Base-by-base conservation (phyloP, 192 early-diverging fungal genomes). In the Radiomyces spectabilis region DNA sequence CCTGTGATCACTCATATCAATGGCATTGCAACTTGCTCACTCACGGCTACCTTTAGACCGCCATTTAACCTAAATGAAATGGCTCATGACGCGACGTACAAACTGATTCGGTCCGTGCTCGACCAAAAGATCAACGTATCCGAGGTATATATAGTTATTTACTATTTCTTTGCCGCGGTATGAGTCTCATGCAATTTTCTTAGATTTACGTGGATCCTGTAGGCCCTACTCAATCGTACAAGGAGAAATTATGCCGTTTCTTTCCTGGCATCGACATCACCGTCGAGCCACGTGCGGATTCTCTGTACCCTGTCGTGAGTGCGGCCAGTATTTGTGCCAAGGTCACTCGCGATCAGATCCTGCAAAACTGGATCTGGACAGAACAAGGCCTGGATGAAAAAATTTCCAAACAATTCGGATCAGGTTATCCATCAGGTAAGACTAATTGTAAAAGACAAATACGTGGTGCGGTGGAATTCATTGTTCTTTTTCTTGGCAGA, bases 301-400 rank as follows among this genome's bases (percentile, higher is more conserved):
- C 82, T 15, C 66, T 87, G 43, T 99, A 83, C 66, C 93, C 97
- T 2, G 88, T 94, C 35, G 97, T 99, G 19, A 89, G 88, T 55
- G 95, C 93, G 1, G 97, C 97, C 0, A 89, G 85, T 77, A 95
- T 99, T 33, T 91, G 85, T 63, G 97, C 97, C 22, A 99, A 99
- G 69, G 87, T 89, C 6, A 87, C 85, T 19, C 72, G 87, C n/a
- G 91, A 89, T 66, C 71, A 71, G 34, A 65, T 82, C 5, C 42
- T 91, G 35, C 59, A 75, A 42, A 63, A 81, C 38, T 90, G 86
- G 85, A 42, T 57, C 9, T 90, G 83, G 72, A 67, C 74, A 35
- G 88, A 92, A 59, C 50, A 57, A n/a, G 55, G 35, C 10, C 38
- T 60, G 24, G 44, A 81, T 7, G 76, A 75, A 5, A 51, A 33